A percentile compares a stretch with the other conserved stretches of the same genome.
These are phyloP conservation scores for Mrakiaceae sp. DNA, from an alignment of 1,284 basidiomycete species.

Conservation along the genomic window DNA sequence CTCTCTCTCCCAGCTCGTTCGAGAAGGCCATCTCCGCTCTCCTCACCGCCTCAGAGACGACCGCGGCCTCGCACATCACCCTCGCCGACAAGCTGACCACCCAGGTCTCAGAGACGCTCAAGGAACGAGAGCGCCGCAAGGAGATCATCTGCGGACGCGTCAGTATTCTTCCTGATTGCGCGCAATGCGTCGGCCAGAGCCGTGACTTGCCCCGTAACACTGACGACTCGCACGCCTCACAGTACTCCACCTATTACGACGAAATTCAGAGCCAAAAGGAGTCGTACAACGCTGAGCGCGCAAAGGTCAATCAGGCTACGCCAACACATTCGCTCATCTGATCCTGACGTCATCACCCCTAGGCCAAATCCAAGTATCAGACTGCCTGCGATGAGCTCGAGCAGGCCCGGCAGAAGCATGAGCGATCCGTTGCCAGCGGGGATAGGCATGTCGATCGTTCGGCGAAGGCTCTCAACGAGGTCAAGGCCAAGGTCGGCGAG, in stretches of 20 bases:
- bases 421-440: slow-evolving; percentile 37
- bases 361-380: slow-evolving; percentile 15
- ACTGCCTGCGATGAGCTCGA: slow-evolving; percentile 15
- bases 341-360: background rate
- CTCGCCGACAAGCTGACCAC: slow-evolving; percentile 50
- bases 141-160: slow-evolving; percentile 43
- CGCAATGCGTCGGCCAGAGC: too few species aligned
- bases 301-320: slow-evolving; percentile 42
- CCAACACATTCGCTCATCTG: background rate
- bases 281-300: slow-evolving; percentile 50
- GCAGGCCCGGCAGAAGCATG: slow-evolving; percentile 18
- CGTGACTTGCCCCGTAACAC: background rate
- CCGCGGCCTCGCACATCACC: slow-evolving; percentile 55
- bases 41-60: slow-evolving; percentile 47
- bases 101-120: slow-evolving; percentile 55
- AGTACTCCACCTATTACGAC: slow-evolving; percentile 59
- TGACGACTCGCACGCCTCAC: background rate
- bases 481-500: slow-evolving; percentile 60
- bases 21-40: slow-evolving; percentile 54
- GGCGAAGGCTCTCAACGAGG: slow-evolving; percentile 59
- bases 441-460: slow-evolving; percentile 63
- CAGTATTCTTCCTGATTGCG: too few species aligned
- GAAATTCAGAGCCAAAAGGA: slow-evolving; percentile 49
- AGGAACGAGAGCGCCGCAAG: slow-evolving; percentile 47
- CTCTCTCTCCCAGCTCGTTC: slow-evolving; percentile 44